Percentiles rank a stretch among this genome's conserved stretches.
These are phyloP conservation scores for Fusarium anguioides DNA, from an alignment of 2,329 filamentous ascomycete genomes.

Conservation along the genomic window DNA sequence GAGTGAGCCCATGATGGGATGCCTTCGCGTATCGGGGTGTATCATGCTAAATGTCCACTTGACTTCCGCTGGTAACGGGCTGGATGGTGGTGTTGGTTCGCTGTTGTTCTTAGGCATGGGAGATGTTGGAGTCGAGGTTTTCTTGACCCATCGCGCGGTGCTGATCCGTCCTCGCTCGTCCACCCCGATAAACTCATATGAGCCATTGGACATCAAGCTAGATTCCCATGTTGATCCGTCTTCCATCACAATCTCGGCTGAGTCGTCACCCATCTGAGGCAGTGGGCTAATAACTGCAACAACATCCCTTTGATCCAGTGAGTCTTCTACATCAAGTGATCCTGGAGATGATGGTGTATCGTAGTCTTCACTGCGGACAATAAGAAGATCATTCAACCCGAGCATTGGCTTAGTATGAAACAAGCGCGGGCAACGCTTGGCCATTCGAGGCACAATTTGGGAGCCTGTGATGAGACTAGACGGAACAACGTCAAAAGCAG, in stretches of 20 bases:
- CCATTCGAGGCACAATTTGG: slow-evolving; percentile 67
- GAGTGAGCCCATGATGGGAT: slow-evolving; percentile 79
- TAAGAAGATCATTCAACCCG: slow-evolving; percentile 74
- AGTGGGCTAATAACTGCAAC: slow-evolving; percentile 76
- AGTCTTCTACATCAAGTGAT: slow-evolving; percentile 57
- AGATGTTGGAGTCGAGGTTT: slow-evolving; percentile 41
- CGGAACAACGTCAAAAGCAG: slow-evolving; percentile 79
- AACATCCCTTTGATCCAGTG: slow-evolving; percentile 62
- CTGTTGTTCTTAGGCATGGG: slow-evolving; percentile 33
- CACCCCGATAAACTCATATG: slow-evolving; percentile 73
- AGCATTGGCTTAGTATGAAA: slow-evolving; percentile 73
- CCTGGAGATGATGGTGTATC: slow-evolving; percentile 44
- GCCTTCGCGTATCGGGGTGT: slow-evolving; percentile 73
- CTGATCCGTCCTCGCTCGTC: slow-evolving; percentile 67
- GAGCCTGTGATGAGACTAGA: slow-evolving; percentile 68
- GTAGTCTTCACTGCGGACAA: slow-evolving; percentile 78
- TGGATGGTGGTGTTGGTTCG: slow-evolving; percentile 40
- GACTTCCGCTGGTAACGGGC: slow-evolving; percentile 52
- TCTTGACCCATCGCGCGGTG: slow-evolving; percentile 77
- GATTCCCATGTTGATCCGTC: slow-evolving; percentile 71
- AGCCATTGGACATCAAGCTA: slow-evolving; percentile 63
- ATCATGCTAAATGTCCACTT: slow-evolving; percentile 84
- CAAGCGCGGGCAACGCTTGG: slow-evolving; percentile 71
- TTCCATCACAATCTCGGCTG: slow-evolving; percentile 73
- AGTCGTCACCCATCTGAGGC: slow-evolving; percentile 60